A percentile compares a stretch with the other conserved stretches of the same genome.
Evolutionary conservation across 176 grass and related monocot genomes (phyloP).

Genomic region (Aegilops bicornis): DNA sequence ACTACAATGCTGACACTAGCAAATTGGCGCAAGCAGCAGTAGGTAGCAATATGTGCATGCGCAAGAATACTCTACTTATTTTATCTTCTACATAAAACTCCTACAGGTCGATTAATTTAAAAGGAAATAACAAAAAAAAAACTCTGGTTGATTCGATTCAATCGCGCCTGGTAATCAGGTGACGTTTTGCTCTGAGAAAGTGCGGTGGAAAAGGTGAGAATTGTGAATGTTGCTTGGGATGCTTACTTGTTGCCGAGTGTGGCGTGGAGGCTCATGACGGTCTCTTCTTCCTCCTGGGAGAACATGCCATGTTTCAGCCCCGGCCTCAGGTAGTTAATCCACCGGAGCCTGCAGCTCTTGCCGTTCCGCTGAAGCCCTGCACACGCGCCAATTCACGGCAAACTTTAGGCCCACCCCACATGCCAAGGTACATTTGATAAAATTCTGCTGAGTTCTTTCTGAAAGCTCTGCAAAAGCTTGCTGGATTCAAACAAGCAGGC

Average conservation of each 20-base stretch:
- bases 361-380: conserved; percentile 88
- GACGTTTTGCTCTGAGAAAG: background rate
- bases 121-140: too few species aligned
- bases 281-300: conserved; percentile 63
- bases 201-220: background rate
- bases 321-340: conserved; percentile 98
- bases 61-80: background rate
- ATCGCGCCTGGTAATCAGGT: background rate
- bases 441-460: background rate
- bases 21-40: background rate
- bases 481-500: background rate
- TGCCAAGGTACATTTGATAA: conserved; percentile 32
- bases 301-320: conserved; percentile 88
- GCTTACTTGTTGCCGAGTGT: conserved; percentile 92
- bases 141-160: background rate
- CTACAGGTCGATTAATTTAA: too few species aligned
- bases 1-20: conserved; percentile 15
- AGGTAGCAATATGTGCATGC: background rate
- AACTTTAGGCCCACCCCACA: background rate
- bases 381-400: background rate
- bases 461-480: background rate
- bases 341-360: conserved; percentile 96
- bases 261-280: conserved; percentile 66
- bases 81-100: background rate
- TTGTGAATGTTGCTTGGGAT: background rate